These are phyloP conservation scores for Phytophthora cactorum DNA, from an alignment of 352 stramenopile species.

Conservation along the genomic window DNA sequence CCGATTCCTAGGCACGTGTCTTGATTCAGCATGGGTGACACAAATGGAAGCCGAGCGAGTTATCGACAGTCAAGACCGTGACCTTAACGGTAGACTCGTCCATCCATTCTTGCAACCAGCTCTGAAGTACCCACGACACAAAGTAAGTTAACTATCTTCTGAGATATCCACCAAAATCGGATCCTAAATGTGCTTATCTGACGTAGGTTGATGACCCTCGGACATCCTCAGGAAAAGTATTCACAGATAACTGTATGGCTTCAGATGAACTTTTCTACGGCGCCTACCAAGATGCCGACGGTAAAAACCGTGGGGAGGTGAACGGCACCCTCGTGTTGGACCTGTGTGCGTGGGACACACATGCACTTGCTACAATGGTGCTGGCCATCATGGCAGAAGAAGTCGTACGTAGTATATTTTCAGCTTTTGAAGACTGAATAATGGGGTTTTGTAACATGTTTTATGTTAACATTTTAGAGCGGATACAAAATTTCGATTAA, in stretches of 20 bases:
- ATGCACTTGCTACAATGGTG: slow-evolving; percentile 43
- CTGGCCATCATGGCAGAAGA: slow-evolving; percentile 55
- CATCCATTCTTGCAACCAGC: slow-evolving; percentile 54
- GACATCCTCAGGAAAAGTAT: slow-evolving; percentile 16
- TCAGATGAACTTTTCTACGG: slow-evolving; percentile 29
- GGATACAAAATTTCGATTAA: slow-evolving; percentile 42
- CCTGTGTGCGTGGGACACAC: slow-evolving; percentile 49
- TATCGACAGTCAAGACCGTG: slow-evolving; percentile 31
- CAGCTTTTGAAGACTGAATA: neutral
- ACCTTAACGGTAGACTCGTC: slow-evolving; percentile 35
- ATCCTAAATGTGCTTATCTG: neutral
- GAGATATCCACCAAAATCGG: neutral
- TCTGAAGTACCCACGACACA: slow-evolving; percentile 38
- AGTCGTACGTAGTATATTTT: slow-evolving; percentile 8
- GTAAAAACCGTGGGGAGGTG: slow-evolving; percentile 17
- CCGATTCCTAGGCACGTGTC: slow-evolving; percentile 56
- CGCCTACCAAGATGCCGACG: slow-evolving; percentile 18
- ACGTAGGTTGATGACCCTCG: slow-evolving; percentile 12
- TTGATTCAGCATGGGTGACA: slow-evolving; percentile 47
- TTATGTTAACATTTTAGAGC: slow-evolving; percentile 13
- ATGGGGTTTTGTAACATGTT: neutral
- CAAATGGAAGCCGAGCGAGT: slow-evolving; percentile 31
- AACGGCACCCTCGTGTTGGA: slow-evolving; percentile 42
- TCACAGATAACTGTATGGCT: slow-evolving; percentile 14
- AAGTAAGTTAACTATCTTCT: slow-evolving; percentile 1